Evolutionary conservation across 2,329 filamentous ascomycete genomes (phyloP), one percentile per base, ranked within the genome.

Genomic region (Diatrype stigma): DNA sequence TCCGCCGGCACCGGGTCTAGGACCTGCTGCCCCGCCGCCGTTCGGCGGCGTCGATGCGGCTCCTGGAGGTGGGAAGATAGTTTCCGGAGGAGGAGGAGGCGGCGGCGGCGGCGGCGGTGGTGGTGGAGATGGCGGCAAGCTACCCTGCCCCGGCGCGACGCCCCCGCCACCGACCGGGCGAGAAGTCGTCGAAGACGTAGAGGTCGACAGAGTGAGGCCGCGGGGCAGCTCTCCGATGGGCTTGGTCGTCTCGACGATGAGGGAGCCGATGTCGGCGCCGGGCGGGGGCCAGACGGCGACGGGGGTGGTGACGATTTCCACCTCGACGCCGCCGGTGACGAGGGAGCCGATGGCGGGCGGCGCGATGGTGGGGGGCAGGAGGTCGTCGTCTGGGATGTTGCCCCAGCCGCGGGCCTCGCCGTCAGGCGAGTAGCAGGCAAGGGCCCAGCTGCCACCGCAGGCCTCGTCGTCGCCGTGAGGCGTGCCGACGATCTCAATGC

Each of bases 381-480:
- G 55, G 64, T 47, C 65, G 62, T 23, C 63, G 58, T 7, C 65
- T 63, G 12, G 54, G 48, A 40, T 37, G 34, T 60, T 65, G 6
- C 64, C 65, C 65, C 65, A 67, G 8, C 65, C 65, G 40, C 62
- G 60, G 2, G 64, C 63, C 38, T 67, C 50, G 35, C 70, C 70
- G 47, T 67, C 66, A 42, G 63, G 62, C 50, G 67, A 71, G 60
- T 73, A 80, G 50, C 78, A 69, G 51, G 67, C 73, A 46, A 80
- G 66, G 10, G 72, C 68, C 66, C 71, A 70, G 49, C 62, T 55
- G 16, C 79, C 80, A 45, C 80, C 81, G 57, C 81, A 84, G 6
- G 69, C 68, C 60, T 80, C 67, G 11, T 37, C 67, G 10, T 37
- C 34, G n/a, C 34, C 34, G 34, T 16, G 12, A 6, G n/a, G 12